phyloP scores from a whole-genome alignment of 2,329 filamentous ascomycete genomes.

The Annulohypoxylon truncatum region DNA sequence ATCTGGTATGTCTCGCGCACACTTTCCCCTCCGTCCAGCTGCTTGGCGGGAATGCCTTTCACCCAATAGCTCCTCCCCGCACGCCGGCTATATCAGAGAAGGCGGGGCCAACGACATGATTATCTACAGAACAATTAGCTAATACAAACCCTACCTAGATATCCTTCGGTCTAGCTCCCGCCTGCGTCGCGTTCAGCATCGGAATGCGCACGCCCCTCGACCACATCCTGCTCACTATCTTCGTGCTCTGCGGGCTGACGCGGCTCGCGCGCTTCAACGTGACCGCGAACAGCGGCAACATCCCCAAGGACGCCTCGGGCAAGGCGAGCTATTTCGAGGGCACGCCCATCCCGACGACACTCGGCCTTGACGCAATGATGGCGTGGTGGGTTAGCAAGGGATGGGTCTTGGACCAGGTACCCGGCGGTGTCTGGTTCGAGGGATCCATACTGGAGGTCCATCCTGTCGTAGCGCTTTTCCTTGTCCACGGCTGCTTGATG shows the following conservation, averaged over 20 bases:
- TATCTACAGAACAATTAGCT: neutral
- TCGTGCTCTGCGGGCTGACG: conserved; percentile 93
- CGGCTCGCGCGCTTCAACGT: conserved; percentile 98
- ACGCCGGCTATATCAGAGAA: neutral
- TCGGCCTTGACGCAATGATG: conserved; percentile 85
- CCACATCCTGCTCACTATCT: conserved; percentile 83
- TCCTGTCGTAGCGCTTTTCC: conserved; percentile 82
- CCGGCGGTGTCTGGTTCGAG: conserved; percentile 74
- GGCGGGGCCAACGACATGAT: no score
- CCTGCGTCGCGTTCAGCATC: conserved; percentile 86
- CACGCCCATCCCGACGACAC: conserved; percentile 91
- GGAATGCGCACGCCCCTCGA: conserved; percentile 87
- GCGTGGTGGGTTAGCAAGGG: conserved; percentile 86
- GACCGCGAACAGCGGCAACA: conserved; percentile 75
- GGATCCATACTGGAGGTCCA: conserved; percentile 84
- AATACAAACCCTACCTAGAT: conserved; percentile 66
- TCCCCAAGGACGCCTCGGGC: conserved; percentile 91
- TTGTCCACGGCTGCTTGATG: conserved; percentile 93
- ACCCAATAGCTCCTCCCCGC: neutral
- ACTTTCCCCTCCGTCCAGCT: neutral
- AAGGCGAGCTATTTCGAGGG: conserved; percentile 98
- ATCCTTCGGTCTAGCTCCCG: conserved; percentile 93
- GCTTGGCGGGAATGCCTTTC: neutral
- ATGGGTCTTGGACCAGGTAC: conserved; percentile 83
- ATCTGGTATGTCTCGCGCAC: conserved; percentile 75